Evolutionary conservation across 208 protist genomes (phyloP).

Genomic region (Acanthamoeba pearcei): DNA sequence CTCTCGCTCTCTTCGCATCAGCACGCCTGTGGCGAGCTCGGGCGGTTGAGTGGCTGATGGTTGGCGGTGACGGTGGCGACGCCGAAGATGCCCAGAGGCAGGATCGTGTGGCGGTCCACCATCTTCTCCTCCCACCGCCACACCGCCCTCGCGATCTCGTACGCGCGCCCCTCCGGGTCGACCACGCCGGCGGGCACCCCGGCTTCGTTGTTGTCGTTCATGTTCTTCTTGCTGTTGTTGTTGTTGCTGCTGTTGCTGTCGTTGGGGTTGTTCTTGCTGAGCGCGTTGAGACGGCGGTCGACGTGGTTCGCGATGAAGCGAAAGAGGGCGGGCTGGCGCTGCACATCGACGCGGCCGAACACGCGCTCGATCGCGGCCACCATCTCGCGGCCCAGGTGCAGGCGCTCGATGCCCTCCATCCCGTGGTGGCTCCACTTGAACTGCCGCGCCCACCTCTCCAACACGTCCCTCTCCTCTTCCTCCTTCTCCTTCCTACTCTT

Average conservation of each 20-base stretch:
- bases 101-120: background rate
- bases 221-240: too few relatives aligned
- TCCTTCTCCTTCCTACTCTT: background rate
- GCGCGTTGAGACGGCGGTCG: background rate
- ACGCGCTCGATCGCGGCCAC: slow-evolving; percentile 46
- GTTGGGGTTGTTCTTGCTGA: background rate
- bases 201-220: background rate
- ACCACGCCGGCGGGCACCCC: background rate
- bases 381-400: slow-evolving; percentile 60
- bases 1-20: too few relatives aligned
- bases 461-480: background rate
- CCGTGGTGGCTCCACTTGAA: slow-evolving; percentile 42
- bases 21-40: background rate
- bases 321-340: slow-evolving; percentile 11
- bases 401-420: slow-evolving; percentile 32
- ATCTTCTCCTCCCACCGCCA: background rate
- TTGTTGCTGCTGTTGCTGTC: background rate
- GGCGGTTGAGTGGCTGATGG: background rate
- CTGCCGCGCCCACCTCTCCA: slow-evolving; percentile 21
- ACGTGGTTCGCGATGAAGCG: slow-evolving; percentile 66
- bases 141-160: slow-evolving; percentile 4
- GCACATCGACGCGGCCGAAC: slow-evolving; percentile 2
- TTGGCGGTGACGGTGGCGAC: background rate
- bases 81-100: slow-evolving; percentile 32
- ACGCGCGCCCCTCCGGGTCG: background rate